phyloP scores from a whole-genome alignment of 2,329 filamentous ascomycete genomes.

The Colletotrichum tofieldiae region DNA sequence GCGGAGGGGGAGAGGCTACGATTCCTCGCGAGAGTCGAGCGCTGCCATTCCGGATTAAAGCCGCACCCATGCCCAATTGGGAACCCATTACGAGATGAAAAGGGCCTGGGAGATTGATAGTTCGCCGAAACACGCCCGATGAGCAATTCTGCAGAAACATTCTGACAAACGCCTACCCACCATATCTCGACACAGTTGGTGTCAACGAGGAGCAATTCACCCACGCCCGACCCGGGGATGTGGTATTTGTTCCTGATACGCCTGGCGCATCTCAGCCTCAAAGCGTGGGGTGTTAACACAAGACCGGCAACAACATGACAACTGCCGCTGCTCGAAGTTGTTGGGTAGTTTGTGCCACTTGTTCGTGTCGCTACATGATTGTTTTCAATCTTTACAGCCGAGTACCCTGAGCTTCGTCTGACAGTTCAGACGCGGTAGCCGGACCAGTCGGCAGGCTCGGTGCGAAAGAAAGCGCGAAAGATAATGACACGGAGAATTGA shows the following conservation, averaged over 20 bases:
- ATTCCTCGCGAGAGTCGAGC: constrained; percentile 12
- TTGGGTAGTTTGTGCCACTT: not conserved
- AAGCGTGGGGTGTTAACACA: constrained; percentile 28
- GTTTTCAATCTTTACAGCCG: not conserved
- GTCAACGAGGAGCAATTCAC: constrained; percentile 10
- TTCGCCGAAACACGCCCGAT: not conserved
- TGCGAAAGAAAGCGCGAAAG: constrained; percentile 7
- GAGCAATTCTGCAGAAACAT: constrained; percentile 9
- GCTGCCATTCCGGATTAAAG: constrained; percentile 25
- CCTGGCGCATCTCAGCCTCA: constrained; percentile 35
- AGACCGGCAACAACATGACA: constrained; percentile 21
- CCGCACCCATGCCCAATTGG: constrained; percentile 18
- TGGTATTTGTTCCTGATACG: constrained; percentile 35
- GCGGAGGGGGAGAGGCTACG: not conserved
- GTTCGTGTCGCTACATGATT: not conserved
- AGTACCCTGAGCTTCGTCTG: not conserved
- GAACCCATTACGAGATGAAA: constrained; percentile 40
- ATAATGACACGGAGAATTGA: not conserved
- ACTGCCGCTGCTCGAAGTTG: not conserved
- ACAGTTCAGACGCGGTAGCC: constrained; percentile 15
- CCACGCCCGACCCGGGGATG: constrained; percentile 27
- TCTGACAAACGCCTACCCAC: constrained; percentile 8
- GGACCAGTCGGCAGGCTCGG: not conserved
- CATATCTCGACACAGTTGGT: not conserved
- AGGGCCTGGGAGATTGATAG: constrained; percentile 19